Base-by-base conservation (phyloP, 495 filamentous ascomycete species). In the Hyaloscypha variabilis region DNA sequence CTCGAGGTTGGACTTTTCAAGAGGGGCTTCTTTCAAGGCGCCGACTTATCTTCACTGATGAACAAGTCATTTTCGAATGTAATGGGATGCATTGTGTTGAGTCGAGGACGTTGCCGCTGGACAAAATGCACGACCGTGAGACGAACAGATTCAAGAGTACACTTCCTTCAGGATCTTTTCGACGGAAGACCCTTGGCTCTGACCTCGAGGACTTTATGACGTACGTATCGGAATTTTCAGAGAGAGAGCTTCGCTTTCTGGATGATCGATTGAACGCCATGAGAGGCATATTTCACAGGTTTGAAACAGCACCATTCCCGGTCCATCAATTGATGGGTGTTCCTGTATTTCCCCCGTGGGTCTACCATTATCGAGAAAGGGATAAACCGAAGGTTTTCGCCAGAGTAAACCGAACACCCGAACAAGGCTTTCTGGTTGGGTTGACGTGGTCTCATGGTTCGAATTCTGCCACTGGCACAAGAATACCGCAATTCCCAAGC, bases 1-100 rank as follows among this genome's bases (percentile, higher is more conserved):
- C 67, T 13, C 67, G 78, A 39, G 78, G 71, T 10, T 81, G 78
- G 78, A 81, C 78, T 5, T 78, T 30, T 34, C 61, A 63, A 54
- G 61, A 63, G 39, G 50, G 28, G 13, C 3, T 63, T 8, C 51
- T 63, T 2, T 34, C 61, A 4, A 46, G 23, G n/a, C 49, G 49
- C 5, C 6, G 49, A 19, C 23, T 51, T 5, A 19, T 51, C 6
- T 51, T 51, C 17, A 51, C 49, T 24, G 49, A 51, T 24, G 49
- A 51, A 24, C 6, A 51, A 19, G 49, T 51, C 6, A 6, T 6
- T n/a, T 51, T 51, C 23, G 6, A 51, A n/a, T 51, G 49, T 19
- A 6, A 51, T 6, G 6, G 6, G 49, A n/a, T 51, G 49, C 49
- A 51, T 19, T 51, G 17, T 24, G 6, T n/a, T 19, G 49, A 51